These are phyloP conservation scores for Physcia stellaris DNA, from an alignment of 495 filamentous ascomycete species.

Conservation along the genomic window DNA sequence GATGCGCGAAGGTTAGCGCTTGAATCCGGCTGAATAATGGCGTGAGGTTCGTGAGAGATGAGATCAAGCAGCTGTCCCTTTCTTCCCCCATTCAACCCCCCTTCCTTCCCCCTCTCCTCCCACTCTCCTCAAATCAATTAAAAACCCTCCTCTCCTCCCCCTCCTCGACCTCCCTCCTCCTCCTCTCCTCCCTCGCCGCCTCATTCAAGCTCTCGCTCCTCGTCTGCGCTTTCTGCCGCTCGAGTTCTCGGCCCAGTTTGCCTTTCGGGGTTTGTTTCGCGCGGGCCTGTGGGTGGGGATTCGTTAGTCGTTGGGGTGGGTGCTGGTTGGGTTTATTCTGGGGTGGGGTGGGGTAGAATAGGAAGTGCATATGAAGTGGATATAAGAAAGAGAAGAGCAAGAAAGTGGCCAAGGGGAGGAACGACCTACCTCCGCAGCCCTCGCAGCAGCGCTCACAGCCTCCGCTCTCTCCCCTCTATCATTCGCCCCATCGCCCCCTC, in stretches of 20 bases:
- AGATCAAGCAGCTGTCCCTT: too few relatives aligned
- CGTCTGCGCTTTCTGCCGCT: slow-evolving; percentile 37
- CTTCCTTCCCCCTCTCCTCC: slow-evolving; percentile 1
- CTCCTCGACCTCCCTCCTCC: slow-evolving; percentile 43
- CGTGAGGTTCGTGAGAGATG: too few relatives aligned
- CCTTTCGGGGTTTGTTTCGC: slow-evolving; percentile 16
- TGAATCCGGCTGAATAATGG: too few relatives aligned
- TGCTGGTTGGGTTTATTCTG: background rate
- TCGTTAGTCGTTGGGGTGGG: background rate
- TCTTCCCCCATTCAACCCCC: too few relatives aligned
- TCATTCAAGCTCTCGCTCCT: slow-evolving; percentile 35
- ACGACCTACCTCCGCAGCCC: slow-evolving; percentile 9
- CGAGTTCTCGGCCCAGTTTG: slow-evolving; percentile 24
- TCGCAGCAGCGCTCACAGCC: slow-evolving; percentile 10
- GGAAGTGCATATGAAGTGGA: background rate
- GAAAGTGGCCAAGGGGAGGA: too few relatives aligned
- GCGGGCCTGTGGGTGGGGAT: slow-evolving; percentile 17
- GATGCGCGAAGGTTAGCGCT: too few relatives aligned
- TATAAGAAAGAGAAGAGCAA: background rate
- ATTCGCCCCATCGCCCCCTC: background rate
- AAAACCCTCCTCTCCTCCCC: slow-evolving; percentile 35
- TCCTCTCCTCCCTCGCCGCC: slow-evolving; percentile 38
- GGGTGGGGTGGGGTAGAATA: background rate
- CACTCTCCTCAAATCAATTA: slow-evolving; percentile 25
- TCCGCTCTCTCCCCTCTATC: slow-evolving; percentile 5